Conservation (phyloP, 345 rosid genomes). For the Gossypium raimondii region DNA sequence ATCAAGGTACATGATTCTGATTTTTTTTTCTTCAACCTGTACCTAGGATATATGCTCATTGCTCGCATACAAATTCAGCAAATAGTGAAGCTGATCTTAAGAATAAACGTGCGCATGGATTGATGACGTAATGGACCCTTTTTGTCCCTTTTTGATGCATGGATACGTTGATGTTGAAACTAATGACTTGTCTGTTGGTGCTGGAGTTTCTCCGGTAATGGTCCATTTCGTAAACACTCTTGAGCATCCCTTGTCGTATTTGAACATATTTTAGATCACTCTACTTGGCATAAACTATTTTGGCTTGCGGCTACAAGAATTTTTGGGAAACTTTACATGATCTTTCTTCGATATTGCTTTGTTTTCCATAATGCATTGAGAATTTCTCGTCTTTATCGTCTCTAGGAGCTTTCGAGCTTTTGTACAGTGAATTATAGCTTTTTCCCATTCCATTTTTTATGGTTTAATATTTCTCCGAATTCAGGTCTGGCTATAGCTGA, state of each 20-base stretch:
- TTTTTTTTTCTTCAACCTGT: neutral
- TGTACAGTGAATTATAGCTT: neutral
- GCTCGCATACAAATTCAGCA: neutral
- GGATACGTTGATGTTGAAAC: neutral
- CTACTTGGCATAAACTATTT: neutral
- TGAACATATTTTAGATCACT: neutral
- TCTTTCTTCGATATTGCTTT: neutral
- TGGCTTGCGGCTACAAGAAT: neutral
- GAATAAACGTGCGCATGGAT: no score
- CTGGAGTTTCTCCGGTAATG: neutral
- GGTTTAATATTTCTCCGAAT: conserved; percentile 13
- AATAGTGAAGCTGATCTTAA: neutral
- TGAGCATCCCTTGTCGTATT: neutral
- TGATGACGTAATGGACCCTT: neutral
- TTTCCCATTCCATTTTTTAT: conserved; percentile 2
- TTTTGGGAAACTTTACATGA: neutral
- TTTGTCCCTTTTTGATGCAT: neutral
- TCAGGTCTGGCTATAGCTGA: conserved; percentile 79
- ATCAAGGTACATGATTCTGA: conserved; percentile 46
- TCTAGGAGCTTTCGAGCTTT: neutral
- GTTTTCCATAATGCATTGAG: neutral
- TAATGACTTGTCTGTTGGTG: neutral
- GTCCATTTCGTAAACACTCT: neutral
- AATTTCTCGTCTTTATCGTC: neutral
- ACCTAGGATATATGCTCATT: neutral